Base-by-base conservation (phyloP, 2,329 filamentous ascomycete genomes). In the Aspergillus jensenii region DNA sequence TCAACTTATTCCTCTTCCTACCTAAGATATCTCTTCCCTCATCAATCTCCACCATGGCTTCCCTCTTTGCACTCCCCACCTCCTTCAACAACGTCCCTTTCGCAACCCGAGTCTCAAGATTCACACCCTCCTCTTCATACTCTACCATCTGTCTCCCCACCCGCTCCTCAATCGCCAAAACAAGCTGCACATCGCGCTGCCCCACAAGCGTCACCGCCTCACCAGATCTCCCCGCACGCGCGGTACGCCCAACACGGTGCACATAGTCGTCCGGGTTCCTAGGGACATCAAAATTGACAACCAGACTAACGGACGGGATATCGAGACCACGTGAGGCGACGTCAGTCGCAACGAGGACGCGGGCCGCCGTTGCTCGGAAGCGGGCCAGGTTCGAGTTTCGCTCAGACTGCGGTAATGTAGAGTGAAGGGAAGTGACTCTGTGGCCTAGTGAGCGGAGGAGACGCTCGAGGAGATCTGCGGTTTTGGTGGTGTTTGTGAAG, bases 181-280 rank as follows among this genome's bases (percentile, higher is more conserved):
- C 85, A 7, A 98, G 82, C 68, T 93, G 87, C 1, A 98, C 92
- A 74, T 99, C 95, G 58, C 93, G 83, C 81, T 98, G 93, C 2
- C 95, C 93, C 2, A 99, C 89, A 66, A 99, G 85, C 2, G 91
- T 96, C 15, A 97, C 86, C 5, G 90, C 87, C 63, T 92, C 88
- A 68, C 95, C 95, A 53, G 82, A 82, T 45, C 92, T 85, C 0
- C 95, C 95, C 0, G 95, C 95, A 84, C 95, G 88, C 3, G 95
- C 95, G 12, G 95, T 99, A 76, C 95, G 89, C 73, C 95, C 95
- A 51, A 97, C 93, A 12, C 95, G 87, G 78, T 99, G 95, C 64
- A 99, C 95, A 74, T 99, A 99, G 76, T 97, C 93, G 73, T 97
- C 93, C 3, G 93, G 91, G 71, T 97, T 91, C n/a, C 93, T 87